A percentile compares a stretch with the other conserved stretches of the same genome.
Conservation (phyloP, 2,329 filamentous ascomycete species). For the Epichloe festucae region DNA sequence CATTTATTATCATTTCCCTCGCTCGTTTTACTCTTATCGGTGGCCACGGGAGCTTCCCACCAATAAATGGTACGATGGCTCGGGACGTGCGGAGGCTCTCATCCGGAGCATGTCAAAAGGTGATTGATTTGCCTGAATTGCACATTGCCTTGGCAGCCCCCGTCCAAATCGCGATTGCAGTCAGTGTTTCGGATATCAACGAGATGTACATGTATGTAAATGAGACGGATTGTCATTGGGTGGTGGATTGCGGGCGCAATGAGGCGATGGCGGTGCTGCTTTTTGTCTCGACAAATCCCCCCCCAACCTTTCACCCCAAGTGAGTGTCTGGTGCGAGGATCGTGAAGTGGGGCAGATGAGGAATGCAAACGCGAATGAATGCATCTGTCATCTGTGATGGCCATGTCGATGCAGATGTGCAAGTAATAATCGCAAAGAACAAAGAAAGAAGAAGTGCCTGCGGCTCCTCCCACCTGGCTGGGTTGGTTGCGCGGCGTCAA, state of each 20-base stretch:
- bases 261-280: background rate
- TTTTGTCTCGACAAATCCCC: background rate
- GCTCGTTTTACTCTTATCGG: background rate
- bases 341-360: background rate
- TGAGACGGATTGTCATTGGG: background rate
- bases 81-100: background rate
- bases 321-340: too few relatives aligned
- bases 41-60: background rate
- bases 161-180: too few relatives aligned
- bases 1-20: background rate
- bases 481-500: constrained; percentile 1
- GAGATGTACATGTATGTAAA: too few relatives aligned
- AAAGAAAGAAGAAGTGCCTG: background rate
- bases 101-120: background rate
- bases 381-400: too few relatives aligned
- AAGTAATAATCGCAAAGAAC: background rate
- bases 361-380: background rate
- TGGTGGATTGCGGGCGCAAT: background rate
- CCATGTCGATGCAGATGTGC: background rate
- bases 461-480: background rate
- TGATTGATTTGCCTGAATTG: background rate
- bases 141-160: background rate
- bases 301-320: background rate
- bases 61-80: background rate
- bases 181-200: too few relatives aligned